Percentiles rank a stretch among this genome's conserved stretches.
These are phyloP conservation scores for Nasturtium officinale DNA, from an alignment of 345 rosid genomes.

Conservation along the genomic window DNA sequence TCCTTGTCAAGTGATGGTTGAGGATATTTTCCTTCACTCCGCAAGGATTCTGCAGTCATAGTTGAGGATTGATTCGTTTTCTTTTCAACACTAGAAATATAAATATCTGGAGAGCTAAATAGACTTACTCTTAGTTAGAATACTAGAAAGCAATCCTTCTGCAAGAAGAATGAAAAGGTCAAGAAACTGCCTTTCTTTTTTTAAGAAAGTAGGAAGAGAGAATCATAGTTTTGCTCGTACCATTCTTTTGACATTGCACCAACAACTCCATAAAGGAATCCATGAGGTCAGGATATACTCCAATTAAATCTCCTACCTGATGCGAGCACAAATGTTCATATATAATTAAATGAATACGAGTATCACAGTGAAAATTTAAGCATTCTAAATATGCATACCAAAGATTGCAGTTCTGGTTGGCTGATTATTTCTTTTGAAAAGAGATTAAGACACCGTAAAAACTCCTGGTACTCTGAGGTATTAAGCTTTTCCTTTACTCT, in stretches of 20 bases:
- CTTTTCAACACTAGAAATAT: background rate
- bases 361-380: background rate
- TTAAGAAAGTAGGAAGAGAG: constrained; percentile 18
- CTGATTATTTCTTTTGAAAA: constrained; percentile 75
- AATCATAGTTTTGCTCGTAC: constrained; percentile 41
- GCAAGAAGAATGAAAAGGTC: constrained; percentile 44
- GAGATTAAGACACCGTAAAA: constrained; percentile 79
- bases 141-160: constrained; percentile 80
- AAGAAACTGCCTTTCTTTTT: background rate
- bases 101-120: background rate
- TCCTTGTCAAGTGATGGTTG: constrained; percentile 69
- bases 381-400: constrained; percentile 56
- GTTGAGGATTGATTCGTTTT: background rate
- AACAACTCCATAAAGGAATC: constrained; percentile 75
- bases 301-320: constrained; percentile 74
- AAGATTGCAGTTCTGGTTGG: constrained; percentile 64
- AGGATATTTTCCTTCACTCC: constrained; percentile 61
- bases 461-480: constrained; percentile 69
- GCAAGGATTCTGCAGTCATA: constrained; percentile 52
- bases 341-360: background rate
- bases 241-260: constrained; percentile 76
- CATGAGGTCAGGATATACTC: constrained; percentile 74
- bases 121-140: constrained; percentile 81
- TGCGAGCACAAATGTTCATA: constrained; percentile 31
- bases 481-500: constrained; percentile 76